Base-by-base conservation (phyloP, 345 rosid species). In the Populus tremula region DNA sequence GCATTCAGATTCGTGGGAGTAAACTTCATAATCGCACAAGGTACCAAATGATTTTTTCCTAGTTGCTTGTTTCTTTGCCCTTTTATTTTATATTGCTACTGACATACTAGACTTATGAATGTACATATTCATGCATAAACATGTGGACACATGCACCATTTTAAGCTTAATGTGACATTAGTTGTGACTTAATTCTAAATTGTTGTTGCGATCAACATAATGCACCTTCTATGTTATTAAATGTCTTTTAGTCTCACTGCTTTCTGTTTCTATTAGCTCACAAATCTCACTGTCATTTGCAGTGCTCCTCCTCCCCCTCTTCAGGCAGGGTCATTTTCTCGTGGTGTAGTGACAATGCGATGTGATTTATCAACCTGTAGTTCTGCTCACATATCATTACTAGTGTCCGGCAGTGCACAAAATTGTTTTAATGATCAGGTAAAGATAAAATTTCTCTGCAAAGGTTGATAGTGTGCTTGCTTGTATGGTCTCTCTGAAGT, bases 271-370 rank as follows among this genome's bases (percentile, higher is more conserved):
- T 18, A 21, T 59, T 17, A 17, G 53, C 78, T 77, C 69, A 82
- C 33, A 27, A 14, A 77, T 67, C 7, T 8, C 43, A 50, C 76
- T 78, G 69, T 39, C 41, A 77, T 86, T 76, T 88, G 77, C 90
- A 96, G 99, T 92, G 98, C 99, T 78, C 93, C 98, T 70, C 97
- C 98, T 68, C 99, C 99, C 21, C 99, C 99, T 67, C 97, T 94
- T 81, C 99, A 96, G 81, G 99, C 98, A n/a, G 99, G 98, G 79
- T 81, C 97, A 80, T 94, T 92, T 85, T 88, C 97, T 84, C 99
- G 97, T 80, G 99, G 99, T 79, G 97, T 96, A 23, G 94, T 96
- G 76, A 96, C 99, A 77, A 96, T 96, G 99, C 88, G 97, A 53
- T 96, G 99, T 82, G 99, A 96, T 85, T 72, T 96, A 76, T 94